Percentiles rank a stretch among this genome's conserved stretches.
Conservation (phyloP, 441 rosid genomes). For the Kokia cookei region DNA sequence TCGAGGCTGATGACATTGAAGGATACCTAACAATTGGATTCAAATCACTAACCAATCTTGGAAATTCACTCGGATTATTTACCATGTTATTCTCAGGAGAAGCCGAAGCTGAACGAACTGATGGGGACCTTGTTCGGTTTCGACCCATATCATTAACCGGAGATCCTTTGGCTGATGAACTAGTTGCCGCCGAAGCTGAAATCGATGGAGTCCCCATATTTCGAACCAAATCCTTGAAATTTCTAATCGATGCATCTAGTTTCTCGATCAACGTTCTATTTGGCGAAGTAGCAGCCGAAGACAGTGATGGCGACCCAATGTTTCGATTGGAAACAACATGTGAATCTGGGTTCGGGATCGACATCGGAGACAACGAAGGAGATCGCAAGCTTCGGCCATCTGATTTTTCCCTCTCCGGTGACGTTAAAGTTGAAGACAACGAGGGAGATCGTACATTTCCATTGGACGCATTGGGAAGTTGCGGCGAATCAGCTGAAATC, state of each 20-base stretch:
- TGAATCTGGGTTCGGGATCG: not conserved
- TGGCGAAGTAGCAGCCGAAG: slow-evolving; percentile 44
- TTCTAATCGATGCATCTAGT: slow-evolving; percentile 28
- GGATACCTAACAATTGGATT: slow-evolving; percentile 7
- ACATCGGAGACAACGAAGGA: slow-evolving; percentile 11
- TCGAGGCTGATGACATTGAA: slow-evolving; percentile 30
- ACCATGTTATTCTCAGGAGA: slow-evolving; percentile 34
- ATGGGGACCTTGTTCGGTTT: slow-evolving; percentile 15
- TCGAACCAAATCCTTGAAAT: slow-evolving; percentile 9
- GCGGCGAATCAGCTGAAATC: slow-evolving; percentile 23
- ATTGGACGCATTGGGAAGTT: slow-evolving; percentile 20
- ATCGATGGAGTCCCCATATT: slow-evolving; percentile 3
- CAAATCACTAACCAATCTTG: slow-evolving; percentile 10
- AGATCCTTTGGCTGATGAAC: slow-evolving; percentile 21
- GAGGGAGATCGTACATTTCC: slow-evolving; percentile 19
- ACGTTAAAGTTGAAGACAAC: slow-evolving; percentile 21
- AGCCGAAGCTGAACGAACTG: slow-evolving; percentile 35
- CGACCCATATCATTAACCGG: not conserved
- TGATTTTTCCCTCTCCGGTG: slow-evolving; percentile 27
- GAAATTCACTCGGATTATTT: slow-evolving; percentile 15
- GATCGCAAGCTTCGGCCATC: slow-evolving; percentile 18
- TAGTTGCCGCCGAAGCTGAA: slow-evolving; percentile 24
- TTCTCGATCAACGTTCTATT: slow-evolving; percentile 36
- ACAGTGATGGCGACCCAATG: slow-evolving; percentile 27
- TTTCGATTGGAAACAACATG: slow-evolving; percentile 22